phyloP scores from a whole-genome alignment of 352 stramenopile species.

The Globisporangium barbulae region DNA sequence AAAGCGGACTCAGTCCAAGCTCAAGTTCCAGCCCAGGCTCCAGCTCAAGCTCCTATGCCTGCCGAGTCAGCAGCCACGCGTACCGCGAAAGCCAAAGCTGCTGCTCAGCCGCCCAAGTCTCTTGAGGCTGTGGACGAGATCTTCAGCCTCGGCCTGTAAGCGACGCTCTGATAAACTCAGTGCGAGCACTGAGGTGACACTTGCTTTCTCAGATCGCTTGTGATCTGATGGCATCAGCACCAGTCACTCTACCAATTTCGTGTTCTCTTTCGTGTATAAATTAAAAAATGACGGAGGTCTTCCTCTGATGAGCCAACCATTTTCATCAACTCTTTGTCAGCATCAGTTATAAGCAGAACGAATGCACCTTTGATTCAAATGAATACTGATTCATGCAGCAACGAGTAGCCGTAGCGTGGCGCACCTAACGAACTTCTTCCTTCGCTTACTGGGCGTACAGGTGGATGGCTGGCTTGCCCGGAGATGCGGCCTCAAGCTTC shows the following conservation, averaged over 20 bases:
- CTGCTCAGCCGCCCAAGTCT: constrained; percentile 6
- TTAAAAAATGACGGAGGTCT: neutral
- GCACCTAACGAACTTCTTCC: neutral
- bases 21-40: neutral
- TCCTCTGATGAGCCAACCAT: neutral
- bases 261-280: neutral
- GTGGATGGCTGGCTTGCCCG: constrained; percentile 80
- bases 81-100: constrained; percentile 10
- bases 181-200: neutral
- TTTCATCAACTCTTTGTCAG: neutral
- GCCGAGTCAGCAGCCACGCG: neutral
- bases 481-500: constrained; percentile 81
- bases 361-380: neutral
- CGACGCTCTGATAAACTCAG: neutral
- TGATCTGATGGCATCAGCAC: neutral
- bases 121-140: constrained; percentile 63
- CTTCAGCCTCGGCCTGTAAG: constrained; percentile 75
- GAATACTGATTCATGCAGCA: neutral
- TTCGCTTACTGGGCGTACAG: constrained; percentile 50
- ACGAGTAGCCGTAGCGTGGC: neutral
- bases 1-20: neutral
- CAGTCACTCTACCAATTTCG: neutral
- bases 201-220: neutral
- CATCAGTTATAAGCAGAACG: neutral
- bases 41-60: neutral